These are phyloP conservation scores for Cryoendolithus antarcticus DNA, from an alignment of 2,329 filamentous ascomycete species.

Conservation along the genomic window DNA sequence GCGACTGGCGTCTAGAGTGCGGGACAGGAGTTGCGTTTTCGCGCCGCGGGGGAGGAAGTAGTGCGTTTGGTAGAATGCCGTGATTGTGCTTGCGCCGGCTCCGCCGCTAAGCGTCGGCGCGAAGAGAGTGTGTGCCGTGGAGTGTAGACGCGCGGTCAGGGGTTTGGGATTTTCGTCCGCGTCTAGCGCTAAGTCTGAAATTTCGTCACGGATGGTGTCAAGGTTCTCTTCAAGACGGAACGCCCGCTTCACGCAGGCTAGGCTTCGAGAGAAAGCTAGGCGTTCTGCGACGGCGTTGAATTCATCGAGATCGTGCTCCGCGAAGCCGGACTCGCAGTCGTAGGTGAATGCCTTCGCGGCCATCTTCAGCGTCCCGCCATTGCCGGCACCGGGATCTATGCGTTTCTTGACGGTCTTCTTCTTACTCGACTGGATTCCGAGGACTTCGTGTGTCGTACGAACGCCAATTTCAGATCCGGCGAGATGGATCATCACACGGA, in stretches of 20 bases:
- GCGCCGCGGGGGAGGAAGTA: conserved; percentile 42
- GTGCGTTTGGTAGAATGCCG: conserved; percentile 43
- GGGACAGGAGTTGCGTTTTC: conserved; percentile 42
- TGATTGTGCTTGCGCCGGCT: conserved; percentile 29
- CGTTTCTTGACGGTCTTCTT: conserved; percentile 35
- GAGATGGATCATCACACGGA: conserved; percentile 45
- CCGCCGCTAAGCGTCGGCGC: conserved; percentile 36
- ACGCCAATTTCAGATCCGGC: conserved; percentile 40
- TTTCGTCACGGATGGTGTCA: conserved; percentile 32
- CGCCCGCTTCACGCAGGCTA: conserved; percentile 47
- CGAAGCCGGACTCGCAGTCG: conserved; percentile 51
- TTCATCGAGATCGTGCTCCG: conserved; percentile 56
- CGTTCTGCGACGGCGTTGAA: conserved; percentile 52
- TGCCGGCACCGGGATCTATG: conserved; percentile 39
- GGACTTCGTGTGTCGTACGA: conserved; percentile 34
- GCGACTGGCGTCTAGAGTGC: conserved; percentile 45
- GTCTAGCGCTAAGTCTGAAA: conserved; percentile 4
- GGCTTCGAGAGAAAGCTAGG: conserved; percentile 57
- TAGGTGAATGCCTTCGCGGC: conserved; percentile 42
- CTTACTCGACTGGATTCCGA: conserved; percentile 40
- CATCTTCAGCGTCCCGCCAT: conserved; percentile 34
- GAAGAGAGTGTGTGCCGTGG: conserved; percentile 29
- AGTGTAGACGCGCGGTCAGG: conserved; percentile 27
- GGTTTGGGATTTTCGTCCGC: conserved; percentile 16
- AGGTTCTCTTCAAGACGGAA: conserved; percentile 40